phyloP scores from a whole-genome alignment of 2,329 filamentous ascomycete species.

The Pestalotiopsis sp. region DNA sequence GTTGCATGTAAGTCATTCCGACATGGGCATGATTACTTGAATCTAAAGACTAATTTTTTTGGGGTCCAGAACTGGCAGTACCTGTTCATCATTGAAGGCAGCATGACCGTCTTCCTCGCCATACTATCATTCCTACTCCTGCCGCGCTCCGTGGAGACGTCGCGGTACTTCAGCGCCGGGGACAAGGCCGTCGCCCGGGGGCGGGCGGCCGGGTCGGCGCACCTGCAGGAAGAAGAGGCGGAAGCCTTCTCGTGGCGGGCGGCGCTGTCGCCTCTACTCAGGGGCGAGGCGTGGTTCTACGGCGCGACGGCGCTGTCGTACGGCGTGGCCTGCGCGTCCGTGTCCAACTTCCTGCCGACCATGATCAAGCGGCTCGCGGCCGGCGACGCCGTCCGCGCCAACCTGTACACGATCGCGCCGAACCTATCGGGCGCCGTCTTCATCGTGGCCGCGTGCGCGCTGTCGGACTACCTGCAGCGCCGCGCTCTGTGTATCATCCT shows the following conservation, averaged over 20 bases:
- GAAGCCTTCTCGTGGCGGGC: slow-evolving; percentile 11
- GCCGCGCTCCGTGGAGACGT: slow-evolving; percentile 3
- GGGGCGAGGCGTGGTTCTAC: slow-evolving; percentile 16
- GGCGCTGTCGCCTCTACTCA: slow-evolving; percentile 11
- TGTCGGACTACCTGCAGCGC: slow-evolving; percentile 19
- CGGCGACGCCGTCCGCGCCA: slow-evolving; percentile 26
- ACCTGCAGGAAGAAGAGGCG: slow-evolving; percentile 12
- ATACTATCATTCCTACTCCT: slow-evolving; percentile 17
- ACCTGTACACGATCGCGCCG: slow-evolving; percentile 27
- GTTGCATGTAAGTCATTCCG: slow-evolving; percentile 10
- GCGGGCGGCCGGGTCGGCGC: slow-evolving; percentile 13
- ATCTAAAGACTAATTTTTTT: neutral
- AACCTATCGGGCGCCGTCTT: slow-evolving; percentile 21
- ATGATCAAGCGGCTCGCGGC: slow-evolving; percentile 35
- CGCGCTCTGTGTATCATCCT: slow-evolving; percentile 20
- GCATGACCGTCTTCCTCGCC: slow-evolving; percentile 18
- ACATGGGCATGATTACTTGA: neutral
- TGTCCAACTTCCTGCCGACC: slow-evolving; percentile 23
- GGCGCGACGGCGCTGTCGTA: slow-evolving; percentile 17
- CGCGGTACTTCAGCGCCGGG: neutral
- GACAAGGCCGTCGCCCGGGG: slow-evolving; percentile 14
- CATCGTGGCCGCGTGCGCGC: slow-evolving; percentile 4
- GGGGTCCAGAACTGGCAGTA: slow-evolving; percentile 18
- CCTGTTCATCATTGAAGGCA: slow-evolving; percentile 26
- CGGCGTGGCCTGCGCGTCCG: slow-evolving; percentile 17